Base-by-base conservation (phyloP, 2,329 filamentous ascomycete species). In the Beauveria pseudobassiana region DNA sequence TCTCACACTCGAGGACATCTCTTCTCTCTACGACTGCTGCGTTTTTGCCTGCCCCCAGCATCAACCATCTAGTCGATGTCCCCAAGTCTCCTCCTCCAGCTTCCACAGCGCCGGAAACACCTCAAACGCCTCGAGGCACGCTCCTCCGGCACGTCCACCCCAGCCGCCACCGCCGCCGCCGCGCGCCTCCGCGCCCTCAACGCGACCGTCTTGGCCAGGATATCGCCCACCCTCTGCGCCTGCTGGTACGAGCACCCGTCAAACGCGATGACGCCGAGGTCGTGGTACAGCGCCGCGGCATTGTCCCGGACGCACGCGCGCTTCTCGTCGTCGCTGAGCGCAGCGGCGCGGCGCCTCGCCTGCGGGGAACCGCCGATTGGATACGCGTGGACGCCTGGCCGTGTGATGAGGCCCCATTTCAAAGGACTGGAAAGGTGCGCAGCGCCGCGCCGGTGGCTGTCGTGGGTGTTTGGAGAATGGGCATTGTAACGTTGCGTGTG, bases 81-180 rank as follows among this genome's bases (percentile, higher is more conserved):
- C 82, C 91, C 92, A 96, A 38, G 87, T 91, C 62, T 80, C 78
- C 68, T 78, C 78, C 77, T 96, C 93, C 51, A 96, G 73, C 43
- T 66, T 66, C 67, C 82, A 78, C 2, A 93, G 82, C 46, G 76
- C 74, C n/a, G 73, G 71, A 52, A 87, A 77, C 59, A 95, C 85
- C 63, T 67, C 67, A 70, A 80, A 83, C 26, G 83, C 82, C 56
- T 80, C 75, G 7, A 52, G n/a, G 40, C 49, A 20, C 28, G 40
- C 24, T 43, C 58, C 16, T 60, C 58, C 14, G 38, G 20, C 28
- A 48, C 28, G 18, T 12, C 6, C 28, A 53, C 28, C 16, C 24
- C 50, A n/a, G 48, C 34, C 22, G 5, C 34, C 14, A 18, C 7
- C n/a, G 12, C 48, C 51, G 4, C 61, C 45, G 40, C 61, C 63